Conservation (phyloP, 2,329 filamentous ascomycete species). For the Penicillium brevicompactum region DNA sequence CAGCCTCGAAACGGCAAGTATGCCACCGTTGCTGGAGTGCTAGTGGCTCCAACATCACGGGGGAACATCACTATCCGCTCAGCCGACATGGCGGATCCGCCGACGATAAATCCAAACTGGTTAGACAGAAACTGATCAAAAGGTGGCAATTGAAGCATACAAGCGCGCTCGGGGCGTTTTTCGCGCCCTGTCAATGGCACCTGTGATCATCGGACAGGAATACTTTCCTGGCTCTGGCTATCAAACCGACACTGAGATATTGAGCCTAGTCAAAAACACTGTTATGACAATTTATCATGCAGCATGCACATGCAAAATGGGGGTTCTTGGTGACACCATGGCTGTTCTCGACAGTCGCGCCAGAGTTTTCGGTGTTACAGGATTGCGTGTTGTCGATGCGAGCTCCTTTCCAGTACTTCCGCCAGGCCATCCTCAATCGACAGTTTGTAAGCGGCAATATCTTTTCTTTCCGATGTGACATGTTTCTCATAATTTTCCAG, state of each 20-base stretch:
- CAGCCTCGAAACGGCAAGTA: conserved; percentile 32
- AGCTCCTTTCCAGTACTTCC: conserved; percentile 40
- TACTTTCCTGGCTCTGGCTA: conserved; percentile 41
- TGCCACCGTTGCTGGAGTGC: conserved; percentile 26
- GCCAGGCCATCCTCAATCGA: conserved; percentile 46
- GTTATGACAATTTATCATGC: conserved; percentile 36
- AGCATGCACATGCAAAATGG: conserved; percentile 38
- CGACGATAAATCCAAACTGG: conserved; percentile 52
- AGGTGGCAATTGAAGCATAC: conserved; percentile 48
- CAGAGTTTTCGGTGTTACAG: conserved; percentile 33
- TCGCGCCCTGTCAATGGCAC: conserved; percentile 27
- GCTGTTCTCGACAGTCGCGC: conserved; percentile 38
- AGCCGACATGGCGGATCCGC: conserved; percentile 33
- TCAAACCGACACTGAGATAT: conserved; percentile 47
- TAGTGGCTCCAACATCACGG: conserved; percentile 45
- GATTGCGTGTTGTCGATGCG: conserved; percentile 41
- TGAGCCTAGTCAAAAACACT: conserved; percentile 34
- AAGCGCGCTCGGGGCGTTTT: conserved; percentile 46
- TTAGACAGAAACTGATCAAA: conserved; percentile 47
- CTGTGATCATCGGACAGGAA: conserved; percentile 37
- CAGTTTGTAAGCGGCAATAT: conserved; percentile 37
- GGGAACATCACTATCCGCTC: conserved; percentile 49
- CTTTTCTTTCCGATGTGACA: not conserved
- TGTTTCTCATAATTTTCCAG: conserved; percentile 14
- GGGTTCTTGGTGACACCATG: conserved; percentile 23